Evolutionary conservation across 768 basidiomycete species (phyloP).

Genomic region (Boletus rubroflammeus): DNA sequence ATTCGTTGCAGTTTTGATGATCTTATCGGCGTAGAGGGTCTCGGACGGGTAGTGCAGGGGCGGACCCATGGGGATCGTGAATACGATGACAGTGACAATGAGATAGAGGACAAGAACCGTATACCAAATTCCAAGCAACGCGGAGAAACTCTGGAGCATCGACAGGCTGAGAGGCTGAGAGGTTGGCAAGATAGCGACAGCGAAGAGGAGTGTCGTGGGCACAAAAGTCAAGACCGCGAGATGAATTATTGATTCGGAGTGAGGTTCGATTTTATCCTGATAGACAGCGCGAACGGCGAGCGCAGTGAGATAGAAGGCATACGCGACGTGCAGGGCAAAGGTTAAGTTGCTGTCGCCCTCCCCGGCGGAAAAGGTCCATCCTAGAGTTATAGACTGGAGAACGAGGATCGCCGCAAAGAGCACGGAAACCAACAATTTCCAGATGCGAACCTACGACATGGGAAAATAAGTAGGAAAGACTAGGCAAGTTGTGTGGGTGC

Average conservation of each 20-base stretch:
- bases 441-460: conserved; percentile 48
- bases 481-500: conserved; percentile 13
- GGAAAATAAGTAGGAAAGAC: conserved; percentile 1
- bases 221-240: conserved; percentile 52
- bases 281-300: conserved; percentile 50
- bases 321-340: conserved; percentile 45
- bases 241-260: conserved; percentile 56
- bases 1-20: conserved; percentile 55
- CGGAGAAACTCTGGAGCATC: conserved; percentile 20
- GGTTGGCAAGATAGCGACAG: conserved; percentile 56
- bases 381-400: conserved; percentile 52
- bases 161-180: conserved; percentile 34
- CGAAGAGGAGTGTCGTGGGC: conserved; percentile 42
- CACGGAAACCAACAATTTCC: conserved; percentile 51
- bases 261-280: conserved; percentile 37
- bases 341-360: conserved; percentile 34
- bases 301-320: conserved; percentile 57
- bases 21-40: conserved; percentile 72
- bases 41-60: conserved; percentile 70
- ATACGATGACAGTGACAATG: conserved; percentile 39
- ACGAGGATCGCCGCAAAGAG: conserved; percentile 45
- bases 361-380: conserved; percentile 38
- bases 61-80: conserved; percentile 67
- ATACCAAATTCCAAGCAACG: conserved; percentile 46
- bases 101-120: conserved; percentile 48